Evolutionary conservation across 2,329 filamentous ascomycete genomes (phyloP).

Genomic region (Dactylonectria estremocensis): DNA sequence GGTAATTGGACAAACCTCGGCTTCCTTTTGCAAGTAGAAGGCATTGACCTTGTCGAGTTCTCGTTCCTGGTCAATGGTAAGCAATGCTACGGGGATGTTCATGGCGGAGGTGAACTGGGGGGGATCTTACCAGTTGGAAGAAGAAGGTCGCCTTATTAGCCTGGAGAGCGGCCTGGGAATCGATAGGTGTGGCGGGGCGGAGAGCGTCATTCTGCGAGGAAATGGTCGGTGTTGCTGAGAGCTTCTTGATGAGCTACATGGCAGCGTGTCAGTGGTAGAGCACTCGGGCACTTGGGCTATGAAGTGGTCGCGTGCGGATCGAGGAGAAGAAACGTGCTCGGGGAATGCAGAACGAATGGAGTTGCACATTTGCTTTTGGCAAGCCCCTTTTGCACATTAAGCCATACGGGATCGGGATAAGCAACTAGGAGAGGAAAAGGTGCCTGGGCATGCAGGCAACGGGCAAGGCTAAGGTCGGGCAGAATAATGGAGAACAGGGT

Average conservation of each 20-base stretch:
- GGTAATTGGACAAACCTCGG: constrained; percentile 77
- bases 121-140: constrained; percentile 85
- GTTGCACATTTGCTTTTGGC: constrained; percentile 39
- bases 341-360: constrained; percentile 37
- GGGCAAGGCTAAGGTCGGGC: background rate
- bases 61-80: constrained; percentile 80
- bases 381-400: constrained; percentile 38
- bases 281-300: constrained; percentile 28
- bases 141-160: constrained; percentile 99
- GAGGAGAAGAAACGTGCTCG: constrained; percentile 41
- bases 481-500: constrained; percentile 4
- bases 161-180: constrained; percentile 91
- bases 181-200: constrained; percentile 65
- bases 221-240: constrained; percentile 91
- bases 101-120: constrained; percentile 41
- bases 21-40: constrained; percentile 98
- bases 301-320: constrained; percentile 34
- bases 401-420: constrained; percentile 33
- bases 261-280: constrained; percentile 42
- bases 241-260: constrained; percentile 93
- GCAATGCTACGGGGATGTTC: constrained; percentile 50
- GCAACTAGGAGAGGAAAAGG: constrained; percentile 29
- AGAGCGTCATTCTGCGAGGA: constrained; percentile 79
- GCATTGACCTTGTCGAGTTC: constrained; percentile 99
- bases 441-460: constrained; percentile 10